A percentile compares a stretch with the other conserved stretches of the same genome.
Conservation (phyloP, 1,139 yeast genomes). For the Geotrichum cucujoidarum region DNA sequence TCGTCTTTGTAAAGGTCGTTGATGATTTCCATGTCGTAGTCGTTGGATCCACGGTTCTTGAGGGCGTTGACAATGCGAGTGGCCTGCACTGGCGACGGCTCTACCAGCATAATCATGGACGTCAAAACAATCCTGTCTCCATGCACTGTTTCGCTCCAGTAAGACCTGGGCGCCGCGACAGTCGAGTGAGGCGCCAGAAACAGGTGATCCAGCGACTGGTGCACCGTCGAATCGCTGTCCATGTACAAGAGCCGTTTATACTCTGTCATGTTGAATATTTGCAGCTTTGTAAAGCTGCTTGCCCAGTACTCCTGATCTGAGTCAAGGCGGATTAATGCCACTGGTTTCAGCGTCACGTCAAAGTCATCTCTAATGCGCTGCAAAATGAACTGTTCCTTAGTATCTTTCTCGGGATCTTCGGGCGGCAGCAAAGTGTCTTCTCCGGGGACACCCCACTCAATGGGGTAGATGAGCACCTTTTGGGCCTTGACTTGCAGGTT, state of each 20-base stretch:
- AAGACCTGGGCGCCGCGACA: constrained; percentile 38
- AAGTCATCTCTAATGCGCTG: constrained; percentile 4
- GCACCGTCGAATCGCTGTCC: constrained; percentile 40
- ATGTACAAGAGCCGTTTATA: constrained; percentile 46
- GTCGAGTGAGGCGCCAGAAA: constrained; percentile 44
- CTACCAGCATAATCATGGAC: constrained; percentile 46
- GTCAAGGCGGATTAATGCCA: constrained; percentile 25
- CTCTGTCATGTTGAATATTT: constrained; percentile 43
- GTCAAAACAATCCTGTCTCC: constrained; percentile 26
- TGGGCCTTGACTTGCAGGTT: constrained; percentile 39
- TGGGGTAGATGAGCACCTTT: constrained; percentile 35
- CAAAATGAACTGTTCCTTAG: not conserved
- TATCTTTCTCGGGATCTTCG: not conserved
- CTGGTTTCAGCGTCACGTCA: constrained; percentile 31
- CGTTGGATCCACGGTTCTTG: constrained; percentile 31
- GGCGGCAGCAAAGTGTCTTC: not conserved
- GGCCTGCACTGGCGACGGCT: constrained; percentile 38
- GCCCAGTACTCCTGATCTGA: constrained; percentile 40
- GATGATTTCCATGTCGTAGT: constrained; percentile 50
- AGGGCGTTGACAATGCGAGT: constrained; percentile 36
- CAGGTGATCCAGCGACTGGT: constrained; percentile 41
- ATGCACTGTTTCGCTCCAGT: constrained; percentile 25
- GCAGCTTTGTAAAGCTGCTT: constrained; percentile 46
- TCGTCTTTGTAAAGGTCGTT: constrained; percentile 38
- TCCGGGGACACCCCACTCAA: constrained; percentile 13